These are phyloP conservation scores for Metschnikowia shivogae DNA, from an alignment of 805 yeast species.

Conservation along the genomic window DNA sequence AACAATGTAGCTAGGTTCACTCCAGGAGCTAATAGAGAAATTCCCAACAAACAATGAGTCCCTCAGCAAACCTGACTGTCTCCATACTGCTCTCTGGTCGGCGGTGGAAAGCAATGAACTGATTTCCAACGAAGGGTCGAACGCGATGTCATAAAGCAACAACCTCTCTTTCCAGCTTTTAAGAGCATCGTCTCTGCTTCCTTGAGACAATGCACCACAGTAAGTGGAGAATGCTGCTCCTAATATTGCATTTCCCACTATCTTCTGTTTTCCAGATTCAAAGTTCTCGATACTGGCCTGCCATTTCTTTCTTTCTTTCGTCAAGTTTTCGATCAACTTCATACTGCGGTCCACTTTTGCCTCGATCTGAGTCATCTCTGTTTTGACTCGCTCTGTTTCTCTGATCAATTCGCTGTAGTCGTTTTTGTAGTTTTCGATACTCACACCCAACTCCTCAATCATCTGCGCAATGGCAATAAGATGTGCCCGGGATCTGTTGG, in stretches of 20 bases:
- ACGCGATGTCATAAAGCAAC: slow-evolving; percentile 31
- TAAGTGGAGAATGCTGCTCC: slow-evolving; percentile 60
- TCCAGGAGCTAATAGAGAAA: slow-evolving; percentile 45
- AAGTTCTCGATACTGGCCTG: slow-evolving; percentile 50
- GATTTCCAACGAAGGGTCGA: slow-evolving; percentile 32
- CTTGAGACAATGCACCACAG: slow-evolving; percentile 55
- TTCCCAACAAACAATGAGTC: slow-evolving; percentile 67
- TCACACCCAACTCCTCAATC: slow-evolving; percentile 67
- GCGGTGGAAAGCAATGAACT: slow-evolving; percentile 38
- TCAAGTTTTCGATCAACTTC: slow-evolving; percentile 56
- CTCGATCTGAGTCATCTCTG: slow-evolving; percentile 63
- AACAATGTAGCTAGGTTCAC: slow-evolving; percentile 52
- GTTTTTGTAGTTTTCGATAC: slow-evolving; percentile 63
- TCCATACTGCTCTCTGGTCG: slow-evolving; percentile 48
- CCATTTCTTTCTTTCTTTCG: slow-evolving; percentile 75
- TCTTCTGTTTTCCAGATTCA: slow-evolving; percentile 35
- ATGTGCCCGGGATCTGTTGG: slow-evolving; percentile 61
- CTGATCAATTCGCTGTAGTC: slow-evolving; percentile 72
- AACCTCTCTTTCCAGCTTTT: slow-evolving; percentile 37
- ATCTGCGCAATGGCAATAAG: slow-evolving; percentile 74
- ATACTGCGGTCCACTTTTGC: slow-evolving; percentile 59
- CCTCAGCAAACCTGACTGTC: slow-evolving; percentile 45
- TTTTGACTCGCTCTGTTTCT: slow-evolving; percentile 70
- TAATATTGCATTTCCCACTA: slow-evolving; percentile 65
- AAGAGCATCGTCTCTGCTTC: slow-evolving; percentile 34